These are phyloP conservation scores for Yarrowia yakushimensis DNA, from an alignment of 805 yeast species.

Conservation along the genomic window DNA sequence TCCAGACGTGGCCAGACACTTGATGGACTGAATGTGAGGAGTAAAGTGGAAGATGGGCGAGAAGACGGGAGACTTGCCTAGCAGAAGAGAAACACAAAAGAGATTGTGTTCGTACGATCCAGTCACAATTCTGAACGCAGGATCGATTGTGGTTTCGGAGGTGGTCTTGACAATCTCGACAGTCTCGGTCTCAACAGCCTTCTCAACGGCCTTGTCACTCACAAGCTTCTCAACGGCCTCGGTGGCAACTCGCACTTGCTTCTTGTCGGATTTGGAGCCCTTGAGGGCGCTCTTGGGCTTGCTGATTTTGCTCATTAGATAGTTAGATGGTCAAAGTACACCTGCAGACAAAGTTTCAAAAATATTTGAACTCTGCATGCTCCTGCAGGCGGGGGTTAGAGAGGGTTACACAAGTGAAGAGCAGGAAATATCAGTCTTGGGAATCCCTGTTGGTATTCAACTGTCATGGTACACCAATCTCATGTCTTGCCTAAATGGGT, in stretches of 20 bases:
- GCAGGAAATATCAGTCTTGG: no score
- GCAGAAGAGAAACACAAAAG: slow-evolving; percentile 72
- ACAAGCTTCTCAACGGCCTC: not conserved
- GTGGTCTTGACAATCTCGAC: not conserved
- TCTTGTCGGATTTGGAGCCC: not conserved
- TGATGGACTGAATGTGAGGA: slow-evolving; percentile 86
- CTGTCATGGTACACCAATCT: no score
- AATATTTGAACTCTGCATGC: slow-evolving; percentile 8
- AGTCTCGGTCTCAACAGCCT: not conserved
- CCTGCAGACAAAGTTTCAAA: slow-evolving; percentile 4
- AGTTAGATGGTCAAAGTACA: not conserved
- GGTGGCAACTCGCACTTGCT: not conserved
- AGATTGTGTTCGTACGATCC: slow-evolving; percentile 96
- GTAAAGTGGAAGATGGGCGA: slow-evolving; percentile 94
- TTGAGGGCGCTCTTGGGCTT: slow-evolving; percentile 22
- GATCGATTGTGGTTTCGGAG: not conserved
- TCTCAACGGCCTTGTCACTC: not conserved
- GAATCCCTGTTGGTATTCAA: no score
- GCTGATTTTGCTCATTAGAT: slow-evolving; percentile 10
- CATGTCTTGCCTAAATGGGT: no score
- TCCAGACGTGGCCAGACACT: slow-evolving; percentile 75
- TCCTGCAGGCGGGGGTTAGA: not conserved
- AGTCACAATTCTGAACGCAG: slow-evolving; percentile 65
- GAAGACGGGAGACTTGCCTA: slow-evolving; percentile 50
- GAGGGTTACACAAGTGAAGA: no score